phyloP scores from a whole-genome alignment of 441 rosid species.

The Francoa sonchifolia region DNA sequence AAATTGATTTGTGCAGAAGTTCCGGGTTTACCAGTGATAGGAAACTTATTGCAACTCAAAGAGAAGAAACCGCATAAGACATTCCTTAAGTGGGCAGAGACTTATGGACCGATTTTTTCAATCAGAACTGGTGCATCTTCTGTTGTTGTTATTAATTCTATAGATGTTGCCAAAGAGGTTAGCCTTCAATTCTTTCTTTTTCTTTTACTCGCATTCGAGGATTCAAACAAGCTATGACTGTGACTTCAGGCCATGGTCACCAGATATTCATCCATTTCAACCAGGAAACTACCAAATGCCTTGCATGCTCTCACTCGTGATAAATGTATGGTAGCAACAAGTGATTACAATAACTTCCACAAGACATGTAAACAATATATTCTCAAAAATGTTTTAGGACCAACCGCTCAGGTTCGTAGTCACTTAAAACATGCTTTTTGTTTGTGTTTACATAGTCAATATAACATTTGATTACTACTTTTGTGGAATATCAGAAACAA shows the following conservation, averaged over 20 bases:
- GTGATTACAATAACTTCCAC: conserved; percentile 76
- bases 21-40: conserved; percentile 61
- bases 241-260: conserved; percentile 66
- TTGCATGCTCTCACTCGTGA: conserved; percentile 48
- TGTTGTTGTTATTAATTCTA: conserved; percentile 52
- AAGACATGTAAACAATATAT: conserved; percentile 41
- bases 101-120: conserved; percentile 70
- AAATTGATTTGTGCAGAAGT: conserved; percentile 42
- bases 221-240: background rate
- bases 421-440: background rate
- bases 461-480: too few species aligned
- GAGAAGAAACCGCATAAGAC: conserved; percentile 89
- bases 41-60: conserved; percentile 66
- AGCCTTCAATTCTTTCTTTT: background rate
- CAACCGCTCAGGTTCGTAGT: conserved; percentile 52
- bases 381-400: conserved; percentile 42
- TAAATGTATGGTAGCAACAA: conserved; percentile 76
- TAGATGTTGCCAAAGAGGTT: conserved; percentile 70
- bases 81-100: conserved; percentile 68
- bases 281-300: conserved; percentile 66
- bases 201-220: background rate
- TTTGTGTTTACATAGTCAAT: background rate
- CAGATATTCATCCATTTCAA: conserved; percentile 60
- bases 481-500: conserved; percentile 61
- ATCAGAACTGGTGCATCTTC: conserved; percentile 59